A percentile compares a stretch with the other conserved stretches of the same genome.
phyloP scores from a whole-genome alignment of 257 asterid species.

The Solanum acaule region DNA sequence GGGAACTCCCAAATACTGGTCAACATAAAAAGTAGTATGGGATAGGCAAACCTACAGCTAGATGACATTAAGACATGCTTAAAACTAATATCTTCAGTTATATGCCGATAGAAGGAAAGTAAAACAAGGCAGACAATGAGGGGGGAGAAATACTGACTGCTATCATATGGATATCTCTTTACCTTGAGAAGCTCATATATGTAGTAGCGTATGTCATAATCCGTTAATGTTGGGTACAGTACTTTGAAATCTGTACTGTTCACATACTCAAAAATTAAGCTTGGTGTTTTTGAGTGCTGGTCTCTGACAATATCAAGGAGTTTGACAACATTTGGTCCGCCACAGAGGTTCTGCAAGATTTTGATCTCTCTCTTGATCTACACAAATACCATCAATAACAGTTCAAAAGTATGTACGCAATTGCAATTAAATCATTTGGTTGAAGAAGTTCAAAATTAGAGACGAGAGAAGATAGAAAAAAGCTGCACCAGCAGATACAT shows the following conservation, averaged over 20 bases:
- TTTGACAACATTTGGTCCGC: slow-evolving; percentile 67
- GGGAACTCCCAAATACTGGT: background rate
- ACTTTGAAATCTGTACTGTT: slow-evolving; percentile 79
- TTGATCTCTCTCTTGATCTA: slow-evolving; percentile 79
- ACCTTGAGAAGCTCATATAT: slow-evolving; percentile 82
- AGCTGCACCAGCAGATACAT: background rate
- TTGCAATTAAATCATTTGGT: background rate
- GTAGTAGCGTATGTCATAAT: slow-evolving; percentile 78
- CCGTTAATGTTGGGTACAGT: slow-evolving; percentile 67
- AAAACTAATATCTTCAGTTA: background rate
- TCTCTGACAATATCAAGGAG: slow-evolving; percentile 69
- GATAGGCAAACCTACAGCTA: background rate
- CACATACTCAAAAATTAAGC: slow-evolving; percentile 73
- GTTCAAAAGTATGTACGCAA: background rate
- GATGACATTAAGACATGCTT: background rate
- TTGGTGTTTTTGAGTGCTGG: slow-evolving; percentile 76
- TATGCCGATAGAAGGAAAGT: background rate
- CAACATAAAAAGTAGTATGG: background rate
- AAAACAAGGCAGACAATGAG: background rate
- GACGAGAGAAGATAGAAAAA: background rate
- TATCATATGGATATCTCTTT: background rate
- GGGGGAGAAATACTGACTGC: background rate
- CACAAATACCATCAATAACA: background rate
- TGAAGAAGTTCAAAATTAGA: background rate
- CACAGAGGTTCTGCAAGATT: slow-evolving; percentile 68